phyloP scores from a whole-genome alignment of 352 stramenopile species.

The Globisporangium echinulatum region DNA sequence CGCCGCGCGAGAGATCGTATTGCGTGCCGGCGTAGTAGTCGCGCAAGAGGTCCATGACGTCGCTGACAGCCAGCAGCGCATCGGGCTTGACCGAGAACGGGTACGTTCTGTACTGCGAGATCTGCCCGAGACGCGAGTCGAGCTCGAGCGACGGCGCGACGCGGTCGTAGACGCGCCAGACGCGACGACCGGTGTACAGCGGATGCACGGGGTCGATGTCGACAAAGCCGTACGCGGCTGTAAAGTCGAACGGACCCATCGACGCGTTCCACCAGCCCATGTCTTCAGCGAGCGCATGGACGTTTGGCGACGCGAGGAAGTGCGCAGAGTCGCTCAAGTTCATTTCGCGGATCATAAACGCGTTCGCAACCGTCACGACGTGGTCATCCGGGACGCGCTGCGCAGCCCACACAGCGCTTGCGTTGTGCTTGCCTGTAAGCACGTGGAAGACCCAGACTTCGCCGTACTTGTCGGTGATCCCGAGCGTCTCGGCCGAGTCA shows the following conservation, averaged over 20 bases:
- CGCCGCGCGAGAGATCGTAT: slow-evolving; percentile 70
- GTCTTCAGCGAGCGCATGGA: slow-evolving; percentile 75
- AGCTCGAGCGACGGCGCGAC: slow-evolving; percentile 74
- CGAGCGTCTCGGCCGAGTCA: slow-evolving; percentile 81
- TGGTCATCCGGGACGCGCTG: slow-evolving; percentile 89
- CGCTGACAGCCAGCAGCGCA: slow-evolving; percentile 32
- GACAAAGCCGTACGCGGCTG: slow-evolving; percentile 52
- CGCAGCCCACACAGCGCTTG: slow-evolving; percentile 89
- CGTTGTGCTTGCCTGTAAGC: slow-evolving; percentile 81
- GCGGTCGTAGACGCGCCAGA: slow-evolving; percentile 87
- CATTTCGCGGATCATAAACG: slow-evolving; percentile 90
- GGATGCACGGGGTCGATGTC: slow-evolving; percentile 53
- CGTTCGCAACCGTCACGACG: slow-evolving; percentile 89
- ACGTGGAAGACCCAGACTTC: slow-evolving; percentile 96
- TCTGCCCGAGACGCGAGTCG: slow-evolving; percentile 47
- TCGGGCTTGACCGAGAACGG: slow-evolving; percentile 89
- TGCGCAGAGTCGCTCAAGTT: slow-evolving; percentile 64
- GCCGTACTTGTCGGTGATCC: slow-evolving; percentile 76
- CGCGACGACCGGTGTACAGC: slow-evolving; percentile 72
- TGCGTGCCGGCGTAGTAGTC: slow-evolving; percentile 84
- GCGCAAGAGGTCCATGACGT: slow-evolving; percentile 67
- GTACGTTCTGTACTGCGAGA: slow-evolving; percentile 72
- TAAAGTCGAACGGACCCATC: slow-evolving; percentile 58
- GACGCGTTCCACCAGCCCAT: slow-evolving; percentile 82
- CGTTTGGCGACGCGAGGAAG: slow-evolving; percentile 87